Percentiles rank a stretch among this genome's conserved stretches.
These are phyloP conservation scores for Verticillium longisporum DNA, from an alignment of 2,329 filamentous ascomycete genomes.

Conservation along the genomic window DNA sequence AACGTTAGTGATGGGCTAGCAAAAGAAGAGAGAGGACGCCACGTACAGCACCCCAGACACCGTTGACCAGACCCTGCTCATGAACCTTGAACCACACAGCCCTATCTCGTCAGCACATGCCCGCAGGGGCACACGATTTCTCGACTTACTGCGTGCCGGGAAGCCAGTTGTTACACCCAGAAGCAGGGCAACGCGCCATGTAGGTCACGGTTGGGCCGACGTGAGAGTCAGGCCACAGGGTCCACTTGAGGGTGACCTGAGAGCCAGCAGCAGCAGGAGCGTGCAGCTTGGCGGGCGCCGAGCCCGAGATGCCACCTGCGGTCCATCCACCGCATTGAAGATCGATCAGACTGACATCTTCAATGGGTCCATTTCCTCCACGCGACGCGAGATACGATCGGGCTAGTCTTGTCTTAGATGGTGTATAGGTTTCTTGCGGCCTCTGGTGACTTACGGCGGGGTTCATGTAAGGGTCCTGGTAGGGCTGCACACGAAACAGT, in stretches of 20 bases:
- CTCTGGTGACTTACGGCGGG: slow-evolving; percentile 1
- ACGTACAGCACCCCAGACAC: slow-evolving; percentile 37
- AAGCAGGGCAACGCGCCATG: slow-evolving; percentile 50
- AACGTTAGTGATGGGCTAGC: too few species aligned
- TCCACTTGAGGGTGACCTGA: slow-evolving; percentile 48
- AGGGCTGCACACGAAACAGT: slow-evolving; percentile 10
- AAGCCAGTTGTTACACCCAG: slow-evolving; percentile 40
- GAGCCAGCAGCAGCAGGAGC: slow-evolving; percentile 47
- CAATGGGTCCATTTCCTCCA: slow-evolving; percentile 54
- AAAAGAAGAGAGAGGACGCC: neutral
- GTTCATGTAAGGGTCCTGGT: slow-evolving; percentile 14
- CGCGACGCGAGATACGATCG: slow-evolving; percentile 40
- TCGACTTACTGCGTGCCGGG: slow-evolving; percentile 31
- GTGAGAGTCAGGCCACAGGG: slow-evolving; percentile 41
- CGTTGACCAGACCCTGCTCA: slow-evolving; percentile 39
- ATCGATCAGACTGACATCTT: slow-evolving; percentile 44
- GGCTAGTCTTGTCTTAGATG: slow-evolving; percentile 1
- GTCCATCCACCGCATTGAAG: slow-evolving; percentile 50
- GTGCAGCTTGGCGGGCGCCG: slow-evolving; percentile 45
- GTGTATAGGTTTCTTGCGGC: neutral
- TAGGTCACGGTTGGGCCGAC: slow-evolving; percentile 51
- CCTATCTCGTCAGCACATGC: slow-evolving; percentile 13
- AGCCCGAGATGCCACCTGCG: slow-evolving; percentile 39
- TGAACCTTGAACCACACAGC: slow-evolving; percentile 51
- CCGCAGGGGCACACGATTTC: neutral